Percentiles rank a stretch among this genome's conserved stretches.
These are phyloP conservation scores for Crotalaria pallida DNA, from an alignment of 306 rosid genomes.

Conservation along the genomic window DNA sequence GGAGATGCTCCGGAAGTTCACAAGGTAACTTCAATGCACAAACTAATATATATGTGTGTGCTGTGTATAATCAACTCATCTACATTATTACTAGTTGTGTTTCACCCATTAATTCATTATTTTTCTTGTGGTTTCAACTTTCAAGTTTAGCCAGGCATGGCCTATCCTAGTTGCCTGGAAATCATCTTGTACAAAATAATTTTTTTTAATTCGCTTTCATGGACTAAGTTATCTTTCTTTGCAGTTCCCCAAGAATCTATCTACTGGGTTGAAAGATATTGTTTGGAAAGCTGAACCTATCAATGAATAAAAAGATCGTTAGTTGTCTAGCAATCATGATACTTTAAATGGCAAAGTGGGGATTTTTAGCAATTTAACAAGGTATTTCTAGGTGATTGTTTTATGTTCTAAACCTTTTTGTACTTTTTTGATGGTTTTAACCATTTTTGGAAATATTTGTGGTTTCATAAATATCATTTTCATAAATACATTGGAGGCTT, in stretches of 20 bases:
- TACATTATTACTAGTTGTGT: neutral
- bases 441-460: neutral
- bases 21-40: conserved; percentile 39
- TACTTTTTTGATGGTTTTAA: neutral
- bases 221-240: conserved; percentile 19
- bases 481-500: neutral
- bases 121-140: conserved; percentile 8
- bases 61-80: neutral
- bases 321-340: conserved; percentile 26
- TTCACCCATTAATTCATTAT: neutral
- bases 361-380: neutral
- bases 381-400: neutral
- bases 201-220: neutral
- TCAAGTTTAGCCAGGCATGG: neutral
- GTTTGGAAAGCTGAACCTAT: conserved; percentile 82
- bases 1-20: conserved; percentile 94
- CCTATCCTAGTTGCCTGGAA: neutral
- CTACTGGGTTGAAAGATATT: conserved; percentile 78
- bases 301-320: conserved; percentile 48
- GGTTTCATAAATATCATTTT: neutral
- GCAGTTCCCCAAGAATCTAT: conserved; percentile 74
- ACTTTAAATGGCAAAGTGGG: neutral
- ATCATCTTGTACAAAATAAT: too few relatives aligned
- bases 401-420: neutral
- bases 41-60: neutral